These are phyloP conservation scores for Globisporangium lucens DNA, from an alignment of 352 stramenopile genomes.

Conservation along the genomic window DNA sequence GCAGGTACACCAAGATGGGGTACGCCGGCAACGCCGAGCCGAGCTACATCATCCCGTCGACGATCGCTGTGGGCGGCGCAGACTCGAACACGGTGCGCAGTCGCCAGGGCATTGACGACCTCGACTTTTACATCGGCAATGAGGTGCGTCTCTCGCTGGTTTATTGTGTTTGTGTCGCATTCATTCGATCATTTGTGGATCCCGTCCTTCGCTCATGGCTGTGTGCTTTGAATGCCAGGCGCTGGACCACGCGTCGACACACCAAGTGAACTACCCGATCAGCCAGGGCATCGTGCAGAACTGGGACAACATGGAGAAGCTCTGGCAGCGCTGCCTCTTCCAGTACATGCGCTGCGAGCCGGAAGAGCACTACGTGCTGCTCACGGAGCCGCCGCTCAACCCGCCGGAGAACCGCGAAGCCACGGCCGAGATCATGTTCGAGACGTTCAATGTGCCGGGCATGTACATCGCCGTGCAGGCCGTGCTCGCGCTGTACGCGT, in stretches of 20 bases:
- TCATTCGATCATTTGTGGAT: neutral
- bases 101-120: constrained; percentile 89
- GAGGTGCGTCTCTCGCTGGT: constrained; percentile 29
- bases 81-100: constrained; percentile 76
- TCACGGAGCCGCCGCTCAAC: constrained; percentile 92
- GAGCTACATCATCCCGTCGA: constrained; percentile 95
- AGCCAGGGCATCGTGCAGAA: constrained; percentile 90
- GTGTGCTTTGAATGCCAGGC: constrained; percentile 27
- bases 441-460: constrained; percentile 95
- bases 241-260: constrained; percentile 84
- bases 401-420: constrained; percentile 94
- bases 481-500: constrained; percentile 93
- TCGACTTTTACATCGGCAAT: constrained; percentile 96
- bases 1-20: constrained; percentile 95
- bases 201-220: neutral
- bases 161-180: neutral
- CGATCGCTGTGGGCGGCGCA: constrained; percentile 78
- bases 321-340: constrained; percentile 93
- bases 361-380: constrained; percentile 91
- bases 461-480: constrained; percentile 96
- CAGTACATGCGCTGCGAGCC: constrained; percentile 93
- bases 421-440: constrained; percentile 96
- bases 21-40: constrained; percentile 93
- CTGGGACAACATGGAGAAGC: constrained; percentile 95
- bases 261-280: constrained; percentile 92